Evolutionary conservation across 2,329 filamentous ascomycete genomes (phyloP).

Genomic region (Claviceps spartinae): DNA sequence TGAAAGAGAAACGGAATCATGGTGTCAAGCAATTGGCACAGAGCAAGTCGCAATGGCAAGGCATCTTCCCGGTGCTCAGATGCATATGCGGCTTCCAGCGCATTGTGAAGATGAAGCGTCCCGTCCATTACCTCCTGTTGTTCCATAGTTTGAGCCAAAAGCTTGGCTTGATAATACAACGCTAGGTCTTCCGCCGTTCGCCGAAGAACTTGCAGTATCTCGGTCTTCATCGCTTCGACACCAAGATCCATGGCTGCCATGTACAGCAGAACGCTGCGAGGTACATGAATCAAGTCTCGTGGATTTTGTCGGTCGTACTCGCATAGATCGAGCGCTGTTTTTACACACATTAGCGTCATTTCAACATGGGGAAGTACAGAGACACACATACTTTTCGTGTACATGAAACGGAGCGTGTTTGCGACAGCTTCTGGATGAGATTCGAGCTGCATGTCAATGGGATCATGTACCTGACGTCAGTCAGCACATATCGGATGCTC

Average conservation of each 20-base stretch:
- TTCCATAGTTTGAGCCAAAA: constrained; percentile 8
- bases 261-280: constrained; percentile 21
- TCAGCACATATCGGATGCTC: not conserved
- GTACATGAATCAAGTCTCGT: constrained; percentile 17
- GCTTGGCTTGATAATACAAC: constrained; percentile 8
- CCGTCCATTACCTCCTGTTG: constrained; percentile 11
- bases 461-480: constrained; percentile 14
- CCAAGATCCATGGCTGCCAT: constrained; percentile 17
- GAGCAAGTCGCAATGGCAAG: constrained; percentile 18
- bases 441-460: constrained; percentile 13
- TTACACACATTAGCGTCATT: not conserved
- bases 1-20: constrained; percentile 13
- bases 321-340: constrained; percentile 8
- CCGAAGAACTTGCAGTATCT: constrained; percentile 16
- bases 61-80: constrained; percentile 13
- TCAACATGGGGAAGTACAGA: not conserved
- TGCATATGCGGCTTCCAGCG: constrained; percentile 17
- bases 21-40: constrained; percentile 18
- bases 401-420: constrained; percentile 22
- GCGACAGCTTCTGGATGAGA: constrained; percentile 14
- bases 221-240: constrained; percentile 14
- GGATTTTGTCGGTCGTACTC: constrained; percentile 12
- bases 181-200: constrained; percentile 14
- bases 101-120: constrained; percentile 15
- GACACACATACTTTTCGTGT: constrained; percentile 17